phyloP scores from a whole-genome alignment of 225 moss, liverwort and hornwort genomes.

The Ulota crispa region DNA sequence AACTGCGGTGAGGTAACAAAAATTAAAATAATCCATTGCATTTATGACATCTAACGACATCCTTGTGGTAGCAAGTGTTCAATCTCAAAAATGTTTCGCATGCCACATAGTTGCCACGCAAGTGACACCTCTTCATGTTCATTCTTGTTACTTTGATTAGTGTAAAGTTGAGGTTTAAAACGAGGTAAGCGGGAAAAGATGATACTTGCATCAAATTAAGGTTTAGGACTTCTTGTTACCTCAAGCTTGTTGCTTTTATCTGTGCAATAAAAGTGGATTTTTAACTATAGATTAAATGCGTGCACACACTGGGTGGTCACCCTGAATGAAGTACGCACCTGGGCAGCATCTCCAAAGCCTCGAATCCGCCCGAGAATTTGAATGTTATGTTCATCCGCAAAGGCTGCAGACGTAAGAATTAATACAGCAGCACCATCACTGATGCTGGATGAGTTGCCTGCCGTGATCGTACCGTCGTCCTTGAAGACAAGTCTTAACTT shows the following conservation, averaged over 20 bases:
- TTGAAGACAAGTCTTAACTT: slow-evolving; percentile 73
- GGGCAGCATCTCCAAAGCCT: slow-evolving; percentile 90
- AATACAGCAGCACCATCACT: slow-evolving; percentile 91
- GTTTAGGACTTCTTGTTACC: background rate
- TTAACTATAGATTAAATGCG: background rate
- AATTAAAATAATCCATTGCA: background rate
- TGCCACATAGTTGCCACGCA: background rate
- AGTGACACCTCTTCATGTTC: background rate
- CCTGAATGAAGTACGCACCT: slow-evolving; percentile 53
- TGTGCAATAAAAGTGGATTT: background rate
- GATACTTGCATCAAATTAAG: background rate
- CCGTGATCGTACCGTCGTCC: slow-evolving; percentile 78
- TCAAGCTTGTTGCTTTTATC: background rate
- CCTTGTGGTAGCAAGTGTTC: background rate
- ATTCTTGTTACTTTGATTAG: background rate
- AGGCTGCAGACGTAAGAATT: slow-evolving; percentile 66
- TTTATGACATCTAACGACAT: background rate
- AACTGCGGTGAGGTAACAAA: background rate
- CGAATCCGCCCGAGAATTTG: slow-evolving; percentile 71
- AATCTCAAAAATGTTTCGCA: background rate
- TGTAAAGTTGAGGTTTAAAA: background rate
- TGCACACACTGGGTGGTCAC: background rate
- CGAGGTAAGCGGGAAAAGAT: background rate
- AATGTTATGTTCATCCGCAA: slow-evolving; percentile 69
- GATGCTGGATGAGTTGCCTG: slow-evolving; percentile 87